Evolutionary conservation across 2,329 filamentous ascomycete species (phyloP).

Genomic region (Raffaelea albimanens): DNA sequence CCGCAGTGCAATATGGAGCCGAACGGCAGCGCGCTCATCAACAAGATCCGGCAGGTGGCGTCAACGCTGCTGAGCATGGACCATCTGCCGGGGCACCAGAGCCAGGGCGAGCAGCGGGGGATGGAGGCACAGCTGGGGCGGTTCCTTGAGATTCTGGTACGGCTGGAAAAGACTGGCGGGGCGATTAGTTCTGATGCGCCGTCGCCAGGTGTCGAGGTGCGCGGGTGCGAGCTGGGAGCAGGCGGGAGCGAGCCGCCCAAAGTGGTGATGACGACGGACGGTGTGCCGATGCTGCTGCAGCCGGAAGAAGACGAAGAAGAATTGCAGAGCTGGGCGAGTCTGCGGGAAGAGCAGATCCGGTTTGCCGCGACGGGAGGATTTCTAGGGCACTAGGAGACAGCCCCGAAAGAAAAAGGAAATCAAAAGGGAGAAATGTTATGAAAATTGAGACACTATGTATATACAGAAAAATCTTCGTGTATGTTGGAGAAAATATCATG

Average conservation of each 20-base stretch:
- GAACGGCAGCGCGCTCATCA: conserved; percentile 56
- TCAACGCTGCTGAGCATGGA: conserved; percentile 59
- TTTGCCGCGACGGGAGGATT: conserved; percentile 21
- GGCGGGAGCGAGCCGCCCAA: no score
- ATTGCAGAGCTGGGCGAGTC: conserved; percentile 65
- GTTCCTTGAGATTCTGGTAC: conserved; percentile 66
- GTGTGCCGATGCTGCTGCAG: conserved; percentile 30
- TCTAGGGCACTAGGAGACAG: no score
- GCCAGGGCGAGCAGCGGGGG: background rate
- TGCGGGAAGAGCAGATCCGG: conserved; percentile 69
- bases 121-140: conserved; percentile 58
- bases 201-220: no score
- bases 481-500: no score
- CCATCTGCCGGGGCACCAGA: conserved; percentile 18
- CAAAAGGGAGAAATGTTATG: no score
- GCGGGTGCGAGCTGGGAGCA: no score
- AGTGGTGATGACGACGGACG: no score
- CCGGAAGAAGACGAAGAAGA: conserved; percentile 64
- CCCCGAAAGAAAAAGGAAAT: no score
- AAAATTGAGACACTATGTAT: no score
- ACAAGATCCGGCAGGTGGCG: conserved; percentile 78
- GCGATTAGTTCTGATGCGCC: no score
- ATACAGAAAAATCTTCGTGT: no score
- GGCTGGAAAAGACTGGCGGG: conserved; percentile 66
- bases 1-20: conserved; percentile 78